phyloP scores from a whole-genome alignment of 192 early-diverging fungal genomes.

The Kappamyces sp. region DNA sequence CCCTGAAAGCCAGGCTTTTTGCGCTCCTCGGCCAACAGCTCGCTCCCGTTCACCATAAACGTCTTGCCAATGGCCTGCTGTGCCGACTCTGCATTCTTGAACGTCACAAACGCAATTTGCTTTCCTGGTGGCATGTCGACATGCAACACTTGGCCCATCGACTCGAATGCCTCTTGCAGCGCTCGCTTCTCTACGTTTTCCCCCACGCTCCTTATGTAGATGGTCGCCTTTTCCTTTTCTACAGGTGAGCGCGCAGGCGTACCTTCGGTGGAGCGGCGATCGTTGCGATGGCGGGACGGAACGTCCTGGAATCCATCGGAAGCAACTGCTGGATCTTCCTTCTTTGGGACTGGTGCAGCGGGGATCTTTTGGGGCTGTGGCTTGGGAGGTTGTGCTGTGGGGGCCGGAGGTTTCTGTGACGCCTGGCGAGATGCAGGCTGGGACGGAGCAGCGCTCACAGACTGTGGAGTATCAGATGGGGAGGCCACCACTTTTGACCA shows the following conservation, averaged over 20 bases:
- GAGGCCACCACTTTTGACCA: not conserved
- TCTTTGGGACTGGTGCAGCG: slow-evolving; percentile 8
- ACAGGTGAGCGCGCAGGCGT: slow-evolving; percentile 1
- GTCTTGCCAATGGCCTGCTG: slow-evolving; percentile 56
- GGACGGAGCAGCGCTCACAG: slow-evolving; percentile 6
- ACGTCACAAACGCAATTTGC: slow-evolving; percentile 66
- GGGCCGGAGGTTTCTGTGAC: slow-evolving; percentile 5
- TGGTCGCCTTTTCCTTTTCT: slow-evolving; percentile 42
- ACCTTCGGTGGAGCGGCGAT: slow-evolving; percentile 10
- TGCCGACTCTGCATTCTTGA: slow-evolving; percentile 52
- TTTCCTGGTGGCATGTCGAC: slow-evolving; percentile 54
- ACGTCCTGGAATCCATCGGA: slow-evolving; percentile 29
- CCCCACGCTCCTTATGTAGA: slow-evolving; percentile 58
- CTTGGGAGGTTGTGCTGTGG: slow-evolving; percentile 1
- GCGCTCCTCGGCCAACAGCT: slow-evolving; percentile 47
- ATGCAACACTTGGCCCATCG: slow-evolving; percentile 52
- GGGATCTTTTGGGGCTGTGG: not conserved
- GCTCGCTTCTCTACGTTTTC: slow-evolving; percentile 43
- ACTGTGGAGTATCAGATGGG: not conserved
- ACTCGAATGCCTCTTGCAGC: slow-evolving; percentile 50
- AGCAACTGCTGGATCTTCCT: slow-evolving; percentile 12
- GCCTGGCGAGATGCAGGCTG: not conserved
- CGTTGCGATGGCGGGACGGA: slow-evolving; percentile 32
- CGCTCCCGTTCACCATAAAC: slow-evolving; percentile 36
- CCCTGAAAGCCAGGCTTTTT: slow-evolving; percentile 19